Base-by-base conservation (phyloP, 2,329 filamentous ascomycete species). In the Calycina herbarum region DNA sequence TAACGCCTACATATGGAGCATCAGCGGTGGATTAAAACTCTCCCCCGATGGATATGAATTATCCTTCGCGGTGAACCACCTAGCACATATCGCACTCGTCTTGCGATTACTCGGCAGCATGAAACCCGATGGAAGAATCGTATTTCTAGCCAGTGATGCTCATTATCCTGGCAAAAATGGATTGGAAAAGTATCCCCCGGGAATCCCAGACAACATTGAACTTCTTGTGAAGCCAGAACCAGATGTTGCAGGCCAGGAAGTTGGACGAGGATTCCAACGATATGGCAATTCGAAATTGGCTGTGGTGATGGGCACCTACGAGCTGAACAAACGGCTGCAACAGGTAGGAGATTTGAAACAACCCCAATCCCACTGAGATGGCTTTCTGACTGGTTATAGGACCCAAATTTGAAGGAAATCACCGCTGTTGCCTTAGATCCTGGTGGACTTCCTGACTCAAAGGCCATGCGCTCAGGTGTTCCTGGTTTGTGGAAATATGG, bases 211-310 rank as follows among this genome's bases (percentile, higher is more conserved):
- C 1, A 71, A 79, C 58, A 57, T 81, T 2, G 77, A 79, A 4
- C 48, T 73, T 2, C 70, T 82, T 57, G 73, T 78, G 8, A 76
- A 78, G 59, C 78, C 79, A 1, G 33, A 58, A 0, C 63, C 71
- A 2, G 77, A 79, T 65, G 24, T 35, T 13, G 45, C 29, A 8
- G 31, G 45, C 20, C 76, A 82, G 20, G 73, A 76, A 27, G 67
- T 76, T 27, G 80, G 77, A 3, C 71, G 74, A 5, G 80, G 81
- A 2, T 81, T 81, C 38, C 76, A 79, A 62, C 72, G 79, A 62
- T 83, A 82, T 68, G 80, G 75, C 2, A 77, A 76, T 29, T 77
- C 78, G 0, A 83, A 82, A 68, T 68, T 66, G 17, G 79, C 76
- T 2, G 71, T 78, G 13, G 70, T 80, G 4, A 79, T 78, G 71